A percentile compares a stretch with the other conserved stretches of the same genome.
These are phyloP conservation scores for Plasmodium gaboni DNA, from an alignment of 169 alveolate genomes.

Conservation along the genomic window DNA sequence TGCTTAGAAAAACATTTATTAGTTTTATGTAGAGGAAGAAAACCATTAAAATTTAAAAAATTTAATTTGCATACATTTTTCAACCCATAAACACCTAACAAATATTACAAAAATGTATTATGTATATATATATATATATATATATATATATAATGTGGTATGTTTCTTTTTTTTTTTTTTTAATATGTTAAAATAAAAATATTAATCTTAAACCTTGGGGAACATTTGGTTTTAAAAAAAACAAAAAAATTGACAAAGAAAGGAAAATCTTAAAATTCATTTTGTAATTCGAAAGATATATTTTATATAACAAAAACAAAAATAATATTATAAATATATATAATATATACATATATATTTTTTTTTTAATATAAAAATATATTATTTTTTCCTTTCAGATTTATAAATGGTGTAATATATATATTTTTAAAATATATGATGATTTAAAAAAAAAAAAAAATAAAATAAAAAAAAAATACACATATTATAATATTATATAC, in stretches of 20 bases:
- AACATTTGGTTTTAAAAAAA: not conserved
- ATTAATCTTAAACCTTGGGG: not conserved
- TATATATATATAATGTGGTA: not conserved
- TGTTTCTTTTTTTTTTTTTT: not conserved
- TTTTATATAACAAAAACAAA: no score
- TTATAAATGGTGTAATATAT: no score
- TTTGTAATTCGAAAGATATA: not conserved
- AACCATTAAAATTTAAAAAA: not conserved
- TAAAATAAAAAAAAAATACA: no score
- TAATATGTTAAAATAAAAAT: not conserved
- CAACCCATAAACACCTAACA: slow-evolving; percentile 1
- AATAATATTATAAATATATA: no score
- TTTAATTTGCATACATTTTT: slow-evolving; percentile 2
- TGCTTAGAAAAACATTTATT: slow-evolving; percentile 13
- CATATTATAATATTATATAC: no score
- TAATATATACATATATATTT: no score
- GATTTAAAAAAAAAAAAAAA: no score
- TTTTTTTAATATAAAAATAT: no score
- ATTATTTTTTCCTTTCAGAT: no score
- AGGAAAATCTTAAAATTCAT: not conserved
- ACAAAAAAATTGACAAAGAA: not conserved
- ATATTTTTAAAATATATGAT: no score
- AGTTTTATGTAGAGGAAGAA: not conserved
- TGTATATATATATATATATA: not conserved
- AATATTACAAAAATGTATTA: not conserved